Percentiles rank a stretch among this genome's conserved stretches.
Conservation (phyloP, 352 stramenopile genomes). For the Pythium dissimile region DNA sequence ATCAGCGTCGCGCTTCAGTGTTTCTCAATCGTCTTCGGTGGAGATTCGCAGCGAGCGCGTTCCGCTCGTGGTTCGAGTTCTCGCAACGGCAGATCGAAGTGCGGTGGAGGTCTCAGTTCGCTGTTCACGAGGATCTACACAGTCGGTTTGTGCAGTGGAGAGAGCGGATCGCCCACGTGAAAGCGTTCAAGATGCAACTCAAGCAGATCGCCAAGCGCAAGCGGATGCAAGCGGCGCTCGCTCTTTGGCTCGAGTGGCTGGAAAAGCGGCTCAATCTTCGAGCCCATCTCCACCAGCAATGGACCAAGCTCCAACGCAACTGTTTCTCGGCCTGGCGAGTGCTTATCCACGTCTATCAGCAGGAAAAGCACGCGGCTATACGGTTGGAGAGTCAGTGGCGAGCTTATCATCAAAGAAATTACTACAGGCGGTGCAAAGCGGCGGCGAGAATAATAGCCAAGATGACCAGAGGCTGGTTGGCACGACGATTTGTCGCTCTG, state of each 20-base stretch:
- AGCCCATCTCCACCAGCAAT: slow-evolving; percentile 12
- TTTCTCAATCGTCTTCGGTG: slow-evolving; percentile 13
- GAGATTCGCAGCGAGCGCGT: slow-evolving; percentile 5
- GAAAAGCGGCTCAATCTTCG: slow-evolving; percentile 6
- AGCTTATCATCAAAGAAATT: not conserved
- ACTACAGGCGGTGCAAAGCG: not conserved
- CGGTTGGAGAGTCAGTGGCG: slow-evolving; percentile 11
- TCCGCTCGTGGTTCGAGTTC: slow-evolving; percentile 19
- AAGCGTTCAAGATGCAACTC: slow-evolving; percentile 20
- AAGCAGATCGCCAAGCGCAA: slow-evolving; percentile 19
- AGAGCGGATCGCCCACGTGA: slow-evolving; percentile 2
- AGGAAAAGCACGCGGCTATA: not conserved
- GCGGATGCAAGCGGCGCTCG: not conserved
- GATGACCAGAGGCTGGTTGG: slow-evolving; percentile 1
- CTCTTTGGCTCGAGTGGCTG: slow-evolving; percentile 16
- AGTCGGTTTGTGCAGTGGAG: slow-evolving; percentile 18
- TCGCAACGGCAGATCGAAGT: slow-evolving; percentile 22
- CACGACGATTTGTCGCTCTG: not conserved
- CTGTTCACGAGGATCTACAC: slow-evolving; percentile 8
- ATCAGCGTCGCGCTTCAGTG: slow-evolving; percentile 7
- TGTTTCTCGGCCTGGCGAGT: slow-evolving; percentile 2
- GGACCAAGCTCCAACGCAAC: slow-evolving; percentile 9
- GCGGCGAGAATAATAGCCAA: not conserved
- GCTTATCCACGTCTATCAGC: not conserved
- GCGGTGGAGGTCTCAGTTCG: slow-evolving; percentile 18